Base-by-base conservation (phyloP, 768 basidiomycete species). In the Dioszegia aurantiaca region DNA sequence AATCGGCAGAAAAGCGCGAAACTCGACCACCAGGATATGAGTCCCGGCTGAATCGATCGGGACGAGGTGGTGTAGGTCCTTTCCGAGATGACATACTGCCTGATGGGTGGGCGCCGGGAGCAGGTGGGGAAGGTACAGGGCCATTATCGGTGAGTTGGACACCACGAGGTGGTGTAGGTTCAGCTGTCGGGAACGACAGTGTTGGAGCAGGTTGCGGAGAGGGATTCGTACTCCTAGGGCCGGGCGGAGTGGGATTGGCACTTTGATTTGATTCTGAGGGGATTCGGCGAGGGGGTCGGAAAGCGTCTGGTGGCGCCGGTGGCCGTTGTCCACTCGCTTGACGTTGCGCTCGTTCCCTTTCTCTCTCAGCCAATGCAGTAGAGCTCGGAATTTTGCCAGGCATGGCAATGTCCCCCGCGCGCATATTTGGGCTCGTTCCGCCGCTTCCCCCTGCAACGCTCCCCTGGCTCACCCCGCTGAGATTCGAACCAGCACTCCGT, bases 221-320 rank as follows among this genome's bases (percentile, higher is more conserved):
- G 58, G 30, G 46, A 31, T 31, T 61, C 27, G 23, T 52, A 23
- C 58, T 49, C 30, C 33, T 43, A 37, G 56, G 56, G 33, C 33
- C 33, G 14, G 33, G 33, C 33, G 33, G 6, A 26, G 39, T 27
- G 26, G 55, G 40, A 6, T 58, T 57, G 2, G 28, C 37, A n/a
- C 48, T 42, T 27, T 14, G 41, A 21, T 30, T 26, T 21, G 48
- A 28, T 27, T 51, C 60, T 28, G 53, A 69, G 12, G 60, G 53
- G 36, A 44, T 54, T 28, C 68, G 55, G 12, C 75, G 54, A 24
- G 75, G 69, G 0, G 77, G 77, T 10, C 74, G 60, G 49, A 78
- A 78, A n/a, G 77, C 77, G 45, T 78, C 77, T 14, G 77, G 73
- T 11, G 77, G 77, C 1, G 74, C 68, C 10, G 75, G 73, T 26